Conservation (phyloP, 208 protist genomes). For the Acanthamoeba quina region DNA sequence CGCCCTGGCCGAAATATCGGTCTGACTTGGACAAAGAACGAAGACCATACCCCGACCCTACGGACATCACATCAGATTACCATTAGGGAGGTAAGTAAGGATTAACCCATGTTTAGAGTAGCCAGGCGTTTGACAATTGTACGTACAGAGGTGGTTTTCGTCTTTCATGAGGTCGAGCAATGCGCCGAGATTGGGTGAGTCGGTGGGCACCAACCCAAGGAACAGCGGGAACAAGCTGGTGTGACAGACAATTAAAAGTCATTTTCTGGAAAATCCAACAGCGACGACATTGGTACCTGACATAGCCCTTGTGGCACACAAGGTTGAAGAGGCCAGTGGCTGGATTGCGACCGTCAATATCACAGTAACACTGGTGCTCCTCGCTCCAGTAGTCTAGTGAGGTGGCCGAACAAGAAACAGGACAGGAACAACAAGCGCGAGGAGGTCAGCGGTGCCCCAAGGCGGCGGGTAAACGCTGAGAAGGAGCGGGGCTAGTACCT, state of each 20-base stretch:
- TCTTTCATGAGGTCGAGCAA: conserved; percentile 79
- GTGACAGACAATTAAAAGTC: neutral
- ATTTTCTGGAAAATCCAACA: neutral
- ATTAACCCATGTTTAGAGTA: neutral
- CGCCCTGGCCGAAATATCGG: conserved; percentile 78
- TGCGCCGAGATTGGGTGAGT: conserved; percentile 50
- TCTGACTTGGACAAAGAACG: conserved; percentile 74
- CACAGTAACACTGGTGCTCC: conserved; percentile 45
- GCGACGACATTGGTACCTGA: neutral
- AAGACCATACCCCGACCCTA: conserved; percentile 56
- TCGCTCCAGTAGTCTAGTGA: conserved; percentile 12
- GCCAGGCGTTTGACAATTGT: neutral
- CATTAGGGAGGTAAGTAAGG: neutral
- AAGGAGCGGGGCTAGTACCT: neutral
- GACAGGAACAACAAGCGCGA: too few relatives aligned
- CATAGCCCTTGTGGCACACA: conserved; percentile 52
- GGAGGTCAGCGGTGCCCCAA: too few relatives aligned
- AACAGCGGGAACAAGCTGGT: conserved; percentile 90
- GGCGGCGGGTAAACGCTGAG: too few relatives aligned
- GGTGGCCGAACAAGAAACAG: neutral
- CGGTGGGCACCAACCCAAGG: conserved; percentile 73
- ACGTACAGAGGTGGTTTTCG: conserved; percentile 68
- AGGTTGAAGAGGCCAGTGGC: neutral
- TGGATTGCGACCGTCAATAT: neutral
- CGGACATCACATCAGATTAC: neutral